Base-by-base conservation (phyloP, 106 monocot genomes). In the Posidonia australis region DNA sequence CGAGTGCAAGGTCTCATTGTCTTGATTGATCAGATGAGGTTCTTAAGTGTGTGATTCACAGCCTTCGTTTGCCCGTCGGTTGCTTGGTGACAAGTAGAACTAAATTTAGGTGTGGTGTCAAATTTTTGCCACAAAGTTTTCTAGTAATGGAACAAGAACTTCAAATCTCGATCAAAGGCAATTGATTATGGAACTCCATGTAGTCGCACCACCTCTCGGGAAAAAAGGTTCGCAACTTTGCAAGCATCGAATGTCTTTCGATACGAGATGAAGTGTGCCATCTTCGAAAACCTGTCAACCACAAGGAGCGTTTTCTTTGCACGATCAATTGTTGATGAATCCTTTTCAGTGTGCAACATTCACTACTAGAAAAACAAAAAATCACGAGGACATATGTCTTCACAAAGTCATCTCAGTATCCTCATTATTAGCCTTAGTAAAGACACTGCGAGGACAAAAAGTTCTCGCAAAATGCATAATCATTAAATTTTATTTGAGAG, bases 261-360 rank as follows among this genome's bases (percentile, higher is more conserved):
- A 20, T 28, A 52, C 9, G 51, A 48, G 10, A 66, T 49, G 30
- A 66, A 51, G 19, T 66, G 65, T 1, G 51, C 18, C 51, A 66
- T 66, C 19, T n/a, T n/a, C n/a, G n/a, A 66, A 31, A 66, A 66
- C n/a, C 30, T 0, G 19, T 66, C 48, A 5, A 66, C 65, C 1
- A 66, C 65, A 18, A 49, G n/a, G n/a, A n/a, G n/a, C n/a, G n/a
- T n/a, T n/a, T n/a, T n/a, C n/a, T n/a, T n/a, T n/a, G n/a, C n/a
- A n/a, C n/a, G n/a, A n/a, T n/a, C n/a, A n/a, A n/a, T n/a, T n/a
- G n/a, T n/a, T n/a, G n/a, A n/a, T n/a, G n/a, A n/a, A n/a, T n/a
- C n/a, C n/a, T n/a, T n/a, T n/a, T n/a, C n/a, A n/a, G n/a, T n/a
- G n/a, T n/a, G n/a, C n/a, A n/a, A n/a, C n/a, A n/a, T n/a, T n/a